Base-by-base conservation (phyloP, 2,329 filamentous ascomycete species). In the Diatrype stigma region DNA sequence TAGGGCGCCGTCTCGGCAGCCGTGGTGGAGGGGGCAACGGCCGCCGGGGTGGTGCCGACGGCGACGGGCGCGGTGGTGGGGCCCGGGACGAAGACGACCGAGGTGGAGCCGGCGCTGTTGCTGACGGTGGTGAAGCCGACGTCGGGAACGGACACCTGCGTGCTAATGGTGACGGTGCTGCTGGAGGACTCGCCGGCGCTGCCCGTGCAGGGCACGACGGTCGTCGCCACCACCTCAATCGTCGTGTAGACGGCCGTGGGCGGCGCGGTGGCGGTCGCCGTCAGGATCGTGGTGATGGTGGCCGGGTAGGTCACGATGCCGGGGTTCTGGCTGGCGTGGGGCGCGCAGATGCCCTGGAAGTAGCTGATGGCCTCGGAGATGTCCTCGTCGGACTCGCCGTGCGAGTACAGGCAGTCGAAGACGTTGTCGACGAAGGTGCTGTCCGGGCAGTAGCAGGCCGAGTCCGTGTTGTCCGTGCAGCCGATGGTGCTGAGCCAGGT, bases 331-430 rank as follows among this genome's bases (percentile, higher is more conserved):
- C 80, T 76, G 34, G 90, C 80, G 71, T 86, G 86, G 48, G 80
- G 73, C 51, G 88, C 90, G 75, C 93, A 97, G 73, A 97, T 89
- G 68, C 92, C 92, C 71, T 92, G 86, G 78, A 96, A 87, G 82
- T 89, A 96, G 63, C 81, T 80, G 53, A 94, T 79, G 54, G 90
- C 89, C 61, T 84, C 73, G 49, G 82, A 77, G 60, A 93, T 78
- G 66, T 89, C 80, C 44, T 80, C 75, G 54, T 85, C 79, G 52
- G 79, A 79, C 53, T 79, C 78, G 57, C 85, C 87, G 79, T 91
- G 86, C 51, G 91, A 81, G 64, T 86, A 83, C 61, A 97, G 78
- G 74, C 93, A 97, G 55, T 81, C 74, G 70, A 89, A 93, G 68
- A 96, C 84, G 65, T 85, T 86, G 69, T 84, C 77, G 66, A 91